phyloP scores from a whole-genome alignment of 73 alveolate species.

The Tetrahymena borealis region DNA sequence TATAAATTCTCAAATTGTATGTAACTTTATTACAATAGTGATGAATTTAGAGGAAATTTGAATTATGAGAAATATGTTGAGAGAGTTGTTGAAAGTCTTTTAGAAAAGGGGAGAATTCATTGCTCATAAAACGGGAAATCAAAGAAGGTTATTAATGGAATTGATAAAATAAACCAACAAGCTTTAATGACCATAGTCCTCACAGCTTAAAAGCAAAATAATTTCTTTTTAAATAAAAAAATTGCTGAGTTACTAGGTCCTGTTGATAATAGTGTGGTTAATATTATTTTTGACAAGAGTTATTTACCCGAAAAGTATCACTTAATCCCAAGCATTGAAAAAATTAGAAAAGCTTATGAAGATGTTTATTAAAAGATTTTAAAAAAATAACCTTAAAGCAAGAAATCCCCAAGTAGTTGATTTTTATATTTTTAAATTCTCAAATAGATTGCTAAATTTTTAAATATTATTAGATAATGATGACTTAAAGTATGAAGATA shows the following conservation, averaged over 20 bases:
- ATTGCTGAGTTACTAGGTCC: not conserved
- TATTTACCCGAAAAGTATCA: not conserved
- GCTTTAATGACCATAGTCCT: not conserved
- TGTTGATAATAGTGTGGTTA: not conserved
- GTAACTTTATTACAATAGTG: slow-evolving; percentile 15
- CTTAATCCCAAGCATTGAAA: not conserved
- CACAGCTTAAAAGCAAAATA: not conserved
- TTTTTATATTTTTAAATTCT: not conserved
- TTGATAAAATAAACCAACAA: not conserved
- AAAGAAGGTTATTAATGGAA: not conserved
- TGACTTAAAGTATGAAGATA: not conserved
- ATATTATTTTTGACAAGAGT: not conserved
- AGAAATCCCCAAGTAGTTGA: not conserved
- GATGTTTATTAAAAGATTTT: not conserved
- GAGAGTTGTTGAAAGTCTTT: not conserved
- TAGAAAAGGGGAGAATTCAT: not conserved
- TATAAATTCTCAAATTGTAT: slow-evolving; percentile 26
- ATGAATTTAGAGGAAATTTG: not conserved
- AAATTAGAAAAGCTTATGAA: not conserved
- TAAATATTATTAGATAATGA: too few species aligned
- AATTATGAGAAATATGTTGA: not conserved
- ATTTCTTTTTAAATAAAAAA: not conserved
- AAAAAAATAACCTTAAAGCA: not conserved
- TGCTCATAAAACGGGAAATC: not conserved
- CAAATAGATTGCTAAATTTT: too few species aligned